These are phyloP conservation scores for Aureobasidium pullulans DNA, from an alignment of 2,329 filamentous ascomycete species.

Conservation along the genomic window DNA sequence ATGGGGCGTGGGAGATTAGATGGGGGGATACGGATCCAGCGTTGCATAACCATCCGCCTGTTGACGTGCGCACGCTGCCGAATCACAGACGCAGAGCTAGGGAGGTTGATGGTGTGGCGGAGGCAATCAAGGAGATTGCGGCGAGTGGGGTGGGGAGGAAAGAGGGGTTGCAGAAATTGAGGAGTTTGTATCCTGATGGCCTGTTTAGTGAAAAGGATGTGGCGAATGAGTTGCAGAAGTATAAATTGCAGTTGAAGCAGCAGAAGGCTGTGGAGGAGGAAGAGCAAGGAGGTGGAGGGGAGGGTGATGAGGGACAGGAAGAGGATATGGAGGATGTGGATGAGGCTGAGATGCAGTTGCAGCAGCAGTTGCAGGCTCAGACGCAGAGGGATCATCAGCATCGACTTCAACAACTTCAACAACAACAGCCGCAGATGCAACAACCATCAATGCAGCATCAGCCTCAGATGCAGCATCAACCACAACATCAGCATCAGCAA, in stretches of 20 bases:
- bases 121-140: neutral
- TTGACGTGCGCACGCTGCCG: neutral
- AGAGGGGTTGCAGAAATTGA: neutral
- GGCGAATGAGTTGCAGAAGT: constrained; percentile 12
- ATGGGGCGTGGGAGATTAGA: constrained; percentile 3
- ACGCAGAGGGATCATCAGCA: neutral
- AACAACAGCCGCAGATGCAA: neutral
- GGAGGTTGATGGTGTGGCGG: neutral
- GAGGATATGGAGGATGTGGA: neutral
- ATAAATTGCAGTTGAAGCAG: neutral
- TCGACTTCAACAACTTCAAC: neutral
- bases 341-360: neutral
- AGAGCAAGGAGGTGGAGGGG: neutral
- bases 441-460: neutral
- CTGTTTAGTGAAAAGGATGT: constrained; percentile 10
- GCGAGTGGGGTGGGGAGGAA: neutral
- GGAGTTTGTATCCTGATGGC: neutral
- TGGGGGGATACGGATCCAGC: constrained; percentile 9
- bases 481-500: neutral
- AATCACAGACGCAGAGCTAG: constrained; percentile 3
- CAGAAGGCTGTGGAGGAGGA: neutral
- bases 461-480: neutral
- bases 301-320: neutral
- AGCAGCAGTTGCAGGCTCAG: neutral
- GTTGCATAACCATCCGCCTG: constrained; percentile 9